phyloP scores from a whole-genome alignment of 2,329 filamentous ascomycete species.

The Cercospora sp. region DNA sequence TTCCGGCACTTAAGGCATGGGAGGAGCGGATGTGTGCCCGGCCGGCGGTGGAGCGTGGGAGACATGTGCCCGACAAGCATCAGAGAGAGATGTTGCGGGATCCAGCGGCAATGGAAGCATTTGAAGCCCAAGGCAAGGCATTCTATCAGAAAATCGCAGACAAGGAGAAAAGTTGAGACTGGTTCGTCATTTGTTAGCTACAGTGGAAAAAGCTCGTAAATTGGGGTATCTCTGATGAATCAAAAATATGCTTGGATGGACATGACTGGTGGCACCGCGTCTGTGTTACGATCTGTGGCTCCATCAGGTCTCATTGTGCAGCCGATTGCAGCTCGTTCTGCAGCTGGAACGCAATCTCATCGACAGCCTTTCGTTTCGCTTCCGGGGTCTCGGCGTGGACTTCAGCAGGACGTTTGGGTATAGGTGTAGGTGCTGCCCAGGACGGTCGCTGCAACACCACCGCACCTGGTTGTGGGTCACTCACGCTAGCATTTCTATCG shows the following conservation, averaged over 20 bases:
- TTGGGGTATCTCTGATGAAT: background rate
- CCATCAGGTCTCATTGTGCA: background rate
- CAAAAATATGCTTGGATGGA: background rate
- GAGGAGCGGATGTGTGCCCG: constrained; percentile 67
- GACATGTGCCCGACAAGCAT: constrained; percentile 64
- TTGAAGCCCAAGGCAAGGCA: constrained; percentile 61
- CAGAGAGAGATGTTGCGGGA: constrained; percentile 60
- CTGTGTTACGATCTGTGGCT: background rate
- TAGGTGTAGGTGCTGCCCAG: background rate
- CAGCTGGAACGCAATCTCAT: constrained; percentile 1
- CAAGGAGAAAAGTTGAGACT: constrained; percentile 34
- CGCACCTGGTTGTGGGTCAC: background rate
- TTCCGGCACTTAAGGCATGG: constrained; percentile 75
- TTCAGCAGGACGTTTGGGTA: constrained; percentile 2
- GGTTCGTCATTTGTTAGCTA: background rate
- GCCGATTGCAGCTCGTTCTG: background rate
- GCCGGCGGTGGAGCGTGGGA: constrained; percentile 71
- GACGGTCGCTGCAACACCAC: background rate
- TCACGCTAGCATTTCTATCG: background rate
- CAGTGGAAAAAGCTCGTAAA: background rate
- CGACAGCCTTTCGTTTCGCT: background rate
- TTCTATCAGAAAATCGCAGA: constrained; percentile 67
- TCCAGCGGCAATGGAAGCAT: constrained; percentile 57
- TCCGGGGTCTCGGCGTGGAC: background rate
- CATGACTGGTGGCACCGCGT: background rate